Evolutionary conservation across 441 rosid species (phyloP), one percentile per base, ranked within the genome.

Genomic region (Mallotus japonicus): DNA sequence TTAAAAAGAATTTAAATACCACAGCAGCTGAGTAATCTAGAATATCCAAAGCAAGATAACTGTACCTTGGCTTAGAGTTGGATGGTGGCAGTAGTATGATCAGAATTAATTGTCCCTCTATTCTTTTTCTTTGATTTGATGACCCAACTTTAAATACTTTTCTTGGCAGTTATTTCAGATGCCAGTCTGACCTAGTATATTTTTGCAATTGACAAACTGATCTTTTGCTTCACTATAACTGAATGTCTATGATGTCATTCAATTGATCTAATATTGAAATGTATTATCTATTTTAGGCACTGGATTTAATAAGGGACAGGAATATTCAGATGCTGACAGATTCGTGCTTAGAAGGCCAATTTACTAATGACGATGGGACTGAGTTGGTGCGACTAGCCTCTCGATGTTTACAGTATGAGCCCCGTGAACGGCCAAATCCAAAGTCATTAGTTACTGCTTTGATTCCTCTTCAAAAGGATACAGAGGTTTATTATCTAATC

Each of bases 261-360:
- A 37, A 0, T 28, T 72, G 14, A 37, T 76, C 42, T 74, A 20
- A 73, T 73, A 17, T 59, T 59, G 47, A 58, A 64, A n/a, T 53
- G 17, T 46, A 62, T 63, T 55, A 61, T 66, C 79, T 62, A 44
- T 78, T 69, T 64, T 84, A 93, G 97, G 96, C 98, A 63, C 87
- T 92, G 80, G 95, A 92, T 81, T 79, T 94, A 59, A 94, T 94
- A 82, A 84, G 93, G 75, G 95, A 89, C 83, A 81, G 87, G 83
- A 92, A 92, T 78, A 85, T 92, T 77, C 93, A 87, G 82, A 87
- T 83, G 84, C 87, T 90, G 71, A 87, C 88, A 22, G 98, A 93
- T 87, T 89, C 98, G 66, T 88, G 92, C 83, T 84, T 92, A 83
- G 92, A 92, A 78, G 96, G 96, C 66, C 91, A 92, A 75, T 78